A percentile compares a stretch with the other conserved stretches of the same genome.
Evolutionary conservation across 305 asterid genomes (phyloP).

Genomic region (Plantago coronopus): DNA sequence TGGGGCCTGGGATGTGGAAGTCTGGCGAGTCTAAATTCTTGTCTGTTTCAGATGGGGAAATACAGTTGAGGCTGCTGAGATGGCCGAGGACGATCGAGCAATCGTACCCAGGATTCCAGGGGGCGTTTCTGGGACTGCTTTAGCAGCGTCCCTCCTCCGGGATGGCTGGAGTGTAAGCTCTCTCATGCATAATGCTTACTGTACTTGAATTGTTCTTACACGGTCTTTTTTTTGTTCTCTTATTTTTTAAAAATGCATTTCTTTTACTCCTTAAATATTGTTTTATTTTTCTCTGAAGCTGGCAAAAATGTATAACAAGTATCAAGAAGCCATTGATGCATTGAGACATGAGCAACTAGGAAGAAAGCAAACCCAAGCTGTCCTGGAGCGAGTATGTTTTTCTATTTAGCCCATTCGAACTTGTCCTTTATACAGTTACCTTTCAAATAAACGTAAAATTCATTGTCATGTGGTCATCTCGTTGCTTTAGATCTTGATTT

Average conservation of each 20-base stretch:
- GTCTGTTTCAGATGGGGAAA: constrained; percentile 36
- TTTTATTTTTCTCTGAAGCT: constrained; percentile 41
- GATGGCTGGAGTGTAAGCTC: constrained; percentile 95
- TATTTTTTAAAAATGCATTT: not conserved
- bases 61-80: constrained; percentile 37
- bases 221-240: too few relatives aligned
- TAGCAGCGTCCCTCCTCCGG: constrained; percentile 94
- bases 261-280: constrained; percentile 3
- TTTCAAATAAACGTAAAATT: not conserved
- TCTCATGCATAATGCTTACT: constrained; percentile 10
- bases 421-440: not conserved
- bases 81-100: constrained; percentile 56
- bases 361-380: constrained; percentile 78
- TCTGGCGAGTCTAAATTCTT: not conserved
- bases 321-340: constrained; percentile 95
- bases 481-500: constrained; percentile 5
- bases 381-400: constrained; percentile 77
- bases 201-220: too few relatives aligned
- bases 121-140: constrained; percentile 93
- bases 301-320: constrained; percentile 73
- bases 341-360: constrained; percentile 89
- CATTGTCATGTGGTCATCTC: constrained; percentile 5
- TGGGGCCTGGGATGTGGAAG: not conserved
- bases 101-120: constrained; percentile 68
- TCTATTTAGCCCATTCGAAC: not conserved